Base-by-base conservation (phyloP, 208 protist genomes). In the Leishmania arabica region DNA sequence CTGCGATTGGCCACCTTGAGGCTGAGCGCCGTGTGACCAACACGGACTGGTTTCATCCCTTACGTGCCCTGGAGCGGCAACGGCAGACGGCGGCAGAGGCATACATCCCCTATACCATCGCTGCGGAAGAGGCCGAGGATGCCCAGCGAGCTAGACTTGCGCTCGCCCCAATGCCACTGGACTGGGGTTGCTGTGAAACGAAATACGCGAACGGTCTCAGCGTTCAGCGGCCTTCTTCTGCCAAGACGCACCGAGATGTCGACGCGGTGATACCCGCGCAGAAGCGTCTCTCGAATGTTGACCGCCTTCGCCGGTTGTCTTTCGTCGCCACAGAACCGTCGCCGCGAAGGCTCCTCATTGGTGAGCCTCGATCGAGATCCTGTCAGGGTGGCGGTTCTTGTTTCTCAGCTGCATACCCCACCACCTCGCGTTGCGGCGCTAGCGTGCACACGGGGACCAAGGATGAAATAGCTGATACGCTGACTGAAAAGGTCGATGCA, bases 81-180 rank as follows among this genome's bases (percentile, higher is more conserved):
- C 76, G 62, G 49, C 34, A 42, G 24, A 72, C 42, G 2, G 76
- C 76, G 7, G 58, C 64, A 15, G 62, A 69, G 7, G 76, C 76
- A 31, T 79, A 79, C 64, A 79, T 21, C 15, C 76, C 76, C 17
- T 72, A 49, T 17, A 79, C 76, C 60, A 79, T 71, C 64, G 31
- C 31, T 45, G 42, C 37, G 19, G 64, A 45, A 27, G 76, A 79
- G 37, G 76, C 64, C 42, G 42, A 79, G 64, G 45, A 45, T 6
- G 45, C 56, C 17, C 76, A 58, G 64, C 58, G 31, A 31, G 47
- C 64, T 19, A 8, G 47, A 24, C 76, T 37, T 34, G 47, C 47
- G 60, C 45, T 69, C 24, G 58, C n/a, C 7, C 6, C 31, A 0
- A 45, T 62, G 9, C 42, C 21, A 24, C 11, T 51, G 45, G 45